Evolutionary conservation across 2,329 filamentous ascomycete species (phyloP).

Genomic region (Fusarium siculi): DNA sequence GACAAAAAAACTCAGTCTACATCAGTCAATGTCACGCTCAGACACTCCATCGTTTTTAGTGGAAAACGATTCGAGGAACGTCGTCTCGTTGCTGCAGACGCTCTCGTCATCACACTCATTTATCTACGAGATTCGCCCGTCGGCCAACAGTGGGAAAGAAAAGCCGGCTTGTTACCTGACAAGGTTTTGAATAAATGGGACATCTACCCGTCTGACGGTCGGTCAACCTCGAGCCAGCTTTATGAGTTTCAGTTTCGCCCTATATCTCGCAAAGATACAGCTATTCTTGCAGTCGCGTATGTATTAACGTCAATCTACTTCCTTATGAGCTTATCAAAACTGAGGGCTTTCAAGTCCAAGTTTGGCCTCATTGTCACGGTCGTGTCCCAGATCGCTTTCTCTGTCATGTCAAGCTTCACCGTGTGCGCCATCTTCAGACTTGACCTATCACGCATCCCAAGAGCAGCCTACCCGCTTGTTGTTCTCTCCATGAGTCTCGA

Average conservation of each 20-base stretch:
- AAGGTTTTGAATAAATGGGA: constrained; percentile 67
- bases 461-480: constrained; percentile 80
- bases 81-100: constrained; percentile 76
- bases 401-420: constrained; percentile 82
- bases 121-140: constrained; percentile 73
- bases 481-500: constrained; percentile 80
- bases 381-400: constrained; percentile 74
- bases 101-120: constrained; percentile 80
- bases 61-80: constrained; percentile 80
- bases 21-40: constrained; percentile 76
- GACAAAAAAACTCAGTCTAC: constrained; percentile 69
- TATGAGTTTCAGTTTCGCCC: constrained; percentile 85
- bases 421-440: constrained; percentile 80
- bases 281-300: constrained; percentile 74
- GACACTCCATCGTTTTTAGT: constrained; percentile 83
- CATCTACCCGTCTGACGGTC: constrained; percentile 70
- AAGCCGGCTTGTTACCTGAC: constrained; percentile 63
- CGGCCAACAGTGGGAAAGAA: constrained; percentile 72
- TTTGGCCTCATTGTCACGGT: constrained; percentile 78
- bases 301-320: constrained; percentile 72
- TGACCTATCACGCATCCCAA: constrained; percentile 78
- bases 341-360: constrained; percentile 80
- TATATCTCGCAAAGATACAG: constrained; percentile 73
- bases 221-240: constrained; percentile 65
- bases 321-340: constrained; percentile 71